Conservation (phyloP, 192 early-diverging fungal genomes). For the Backusella sp. region DNA sequence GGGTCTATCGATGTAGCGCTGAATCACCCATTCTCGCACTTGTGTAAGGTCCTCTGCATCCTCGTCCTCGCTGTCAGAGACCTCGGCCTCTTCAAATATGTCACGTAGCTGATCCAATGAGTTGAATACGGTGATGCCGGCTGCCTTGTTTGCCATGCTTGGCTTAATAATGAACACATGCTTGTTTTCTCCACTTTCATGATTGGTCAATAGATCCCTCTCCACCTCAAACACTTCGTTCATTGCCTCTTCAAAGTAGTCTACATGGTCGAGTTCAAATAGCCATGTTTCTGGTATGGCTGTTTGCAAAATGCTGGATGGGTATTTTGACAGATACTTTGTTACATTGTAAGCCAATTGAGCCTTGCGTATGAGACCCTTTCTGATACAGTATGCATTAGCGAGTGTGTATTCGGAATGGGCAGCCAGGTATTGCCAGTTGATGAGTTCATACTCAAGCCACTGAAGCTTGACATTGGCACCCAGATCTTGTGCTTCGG, state of each 20-base stretch:
- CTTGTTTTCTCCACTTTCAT: slow-evolving; percentile 24
- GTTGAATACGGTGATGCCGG: slow-evolving; percentile 64
- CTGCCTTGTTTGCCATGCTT: slow-evolving; percentile 60
- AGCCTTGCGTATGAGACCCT: slow-evolving; percentile 66
- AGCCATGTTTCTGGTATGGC: slow-evolving; percentile 65
- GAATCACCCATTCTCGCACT: slow-evolving; percentile 69
- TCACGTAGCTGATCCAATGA: slow-evolving; percentile 45
- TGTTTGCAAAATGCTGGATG: slow-evolving; percentile 43
- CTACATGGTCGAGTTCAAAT: slow-evolving; percentile 61
- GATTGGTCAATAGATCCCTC: slow-evolving; percentile 49
- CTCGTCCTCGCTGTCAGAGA: slow-evolving; percentile 45
- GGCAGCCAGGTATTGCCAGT: slow-evolving; percentile 51
- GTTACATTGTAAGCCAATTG: slow-evolving; percentile 63
- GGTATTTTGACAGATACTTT: slow-evolving; percentile 57
- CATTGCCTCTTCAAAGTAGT: slow-evolving; percentile 67
- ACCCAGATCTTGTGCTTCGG: neutral
- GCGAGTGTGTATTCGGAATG: slow-evolving; percentile 26
- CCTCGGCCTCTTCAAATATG: slow-evolving; percentile 39
- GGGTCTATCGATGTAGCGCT: slow-evolving; percentile 61
- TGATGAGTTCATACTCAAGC: slow-evolving; percentile 66
- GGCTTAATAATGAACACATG: slow-evolving; percentile 64
- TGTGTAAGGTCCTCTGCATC: slow-evolving; percentile 44
- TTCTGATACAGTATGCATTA: slow-evolving; percentile 65
- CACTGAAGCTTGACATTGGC: slow-evolving; percentile 38
- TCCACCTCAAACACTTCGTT: slow-evolving; percentile 68